A percentile compares a stretch with the other conserved stretches of the same genome.
phyloP scores from a whole-genome alignment of 805 yeast species.

The Cyberlindnera mycetangii region DNA sequence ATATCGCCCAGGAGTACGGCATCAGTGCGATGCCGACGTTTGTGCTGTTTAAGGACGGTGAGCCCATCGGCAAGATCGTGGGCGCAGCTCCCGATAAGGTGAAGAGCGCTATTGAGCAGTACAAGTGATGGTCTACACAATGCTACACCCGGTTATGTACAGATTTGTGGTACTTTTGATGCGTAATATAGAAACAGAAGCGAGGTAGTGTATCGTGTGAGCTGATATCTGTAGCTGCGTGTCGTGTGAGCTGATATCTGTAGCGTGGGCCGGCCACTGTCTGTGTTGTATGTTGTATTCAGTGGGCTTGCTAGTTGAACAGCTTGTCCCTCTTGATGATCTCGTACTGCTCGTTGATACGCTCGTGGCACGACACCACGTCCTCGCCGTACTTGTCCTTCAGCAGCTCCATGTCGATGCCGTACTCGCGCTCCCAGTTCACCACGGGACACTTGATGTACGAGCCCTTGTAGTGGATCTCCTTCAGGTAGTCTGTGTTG shows the following conservation, averaged over 20 bases:
- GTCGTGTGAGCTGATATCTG: too few relatives aligned
- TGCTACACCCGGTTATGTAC: conserved; percentile 1
- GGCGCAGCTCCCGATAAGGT: conserved; percentile 53
- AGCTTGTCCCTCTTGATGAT: conserved; percentile 27
- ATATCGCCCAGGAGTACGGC: conserved; percentile 58
- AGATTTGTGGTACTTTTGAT: too few relatives aligned
- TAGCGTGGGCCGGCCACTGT: not conserved
- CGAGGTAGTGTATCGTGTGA: too few relatives aligned
- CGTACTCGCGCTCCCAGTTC: conserved; percentile 27
- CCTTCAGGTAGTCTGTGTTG: conserved; percentile 24
- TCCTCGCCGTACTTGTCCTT: conserved; percentile 6
- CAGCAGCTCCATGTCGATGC: conserved; percentile 17
- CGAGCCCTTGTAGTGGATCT: conserved; percentile 27
- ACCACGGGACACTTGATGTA: conserved; percentile 25
- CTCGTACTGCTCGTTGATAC: conserved; percentile 26
- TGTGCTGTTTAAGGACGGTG: conserved; percentile 54
- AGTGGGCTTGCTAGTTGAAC: conserved; percentile 8
- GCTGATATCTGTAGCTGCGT: too few relatives aligned
- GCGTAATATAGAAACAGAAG: too few relatives aligned
- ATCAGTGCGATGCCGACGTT: conserved; percentile 79
- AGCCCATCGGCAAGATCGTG: conserved; percentile 51
- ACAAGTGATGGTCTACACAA: too few relatives aligned
- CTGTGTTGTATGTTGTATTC: not conserved
- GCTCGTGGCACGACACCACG: conserved; percentile 14
- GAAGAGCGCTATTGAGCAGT: conserved; percentile 31